Evolutionary conservation across 495 filamentous ascomycete species (phyloP).

Genomic region (Trichocladium uniseriatum): DNA sequence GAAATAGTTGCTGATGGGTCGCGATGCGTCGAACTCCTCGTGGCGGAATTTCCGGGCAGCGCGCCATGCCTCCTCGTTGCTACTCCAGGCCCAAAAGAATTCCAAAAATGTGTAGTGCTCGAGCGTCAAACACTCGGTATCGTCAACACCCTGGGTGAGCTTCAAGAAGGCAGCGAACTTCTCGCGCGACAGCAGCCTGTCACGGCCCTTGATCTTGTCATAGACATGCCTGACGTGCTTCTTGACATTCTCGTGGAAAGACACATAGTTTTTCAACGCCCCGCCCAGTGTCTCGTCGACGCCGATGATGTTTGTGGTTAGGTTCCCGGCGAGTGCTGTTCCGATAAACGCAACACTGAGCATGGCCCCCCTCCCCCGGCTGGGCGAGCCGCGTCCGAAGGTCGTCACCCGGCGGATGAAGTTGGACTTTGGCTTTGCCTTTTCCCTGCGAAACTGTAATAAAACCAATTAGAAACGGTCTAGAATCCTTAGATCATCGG

Average conservation of each 20-base stretch:
- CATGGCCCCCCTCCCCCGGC: slow-evolving; percentile 15
- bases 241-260: slow-evolving; percentile 25
- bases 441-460: slow-evolving; percentile 14
- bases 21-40: slow-evolving; percentile 27
- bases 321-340: slow-evolving; percentile 14
- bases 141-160: slow-evolving; percentile 28
- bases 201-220: slow-evolving; percentile 19
- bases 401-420: slow-evolving; percentile 27
- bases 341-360: slow-evolving; percentile 14
- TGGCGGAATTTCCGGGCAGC: slow-evolving; percentile 20
- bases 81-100: slow-evolving; percentile 36
- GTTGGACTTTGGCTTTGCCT: slow-evolving; percentile 16
- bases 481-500: too few relatives aligned
- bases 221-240: slow-evolving; percentile 30
- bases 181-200: slow-evolving; percentile 25
- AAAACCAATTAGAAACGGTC: background rate
- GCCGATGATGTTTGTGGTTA: slow-evolving; percentile 5
- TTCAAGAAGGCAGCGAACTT: slow-evolving; percentile 32
- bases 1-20: slow-evolving; percentile 78
- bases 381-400: slow-evolving; percentile 17
- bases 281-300: background rate
- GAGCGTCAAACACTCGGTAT: slow-evolving; percentile 13
- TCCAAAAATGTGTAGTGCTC: slow-evolving; percentile 32
- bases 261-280: background rate
- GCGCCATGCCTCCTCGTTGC: slow-evolving; percentile 25